Percentiles rank a stretch among this genome's conserved stretches.
phyloP scores from a whole-genome alignment of 306 rosid genomes.

The Mimosa pudica region DNA sequence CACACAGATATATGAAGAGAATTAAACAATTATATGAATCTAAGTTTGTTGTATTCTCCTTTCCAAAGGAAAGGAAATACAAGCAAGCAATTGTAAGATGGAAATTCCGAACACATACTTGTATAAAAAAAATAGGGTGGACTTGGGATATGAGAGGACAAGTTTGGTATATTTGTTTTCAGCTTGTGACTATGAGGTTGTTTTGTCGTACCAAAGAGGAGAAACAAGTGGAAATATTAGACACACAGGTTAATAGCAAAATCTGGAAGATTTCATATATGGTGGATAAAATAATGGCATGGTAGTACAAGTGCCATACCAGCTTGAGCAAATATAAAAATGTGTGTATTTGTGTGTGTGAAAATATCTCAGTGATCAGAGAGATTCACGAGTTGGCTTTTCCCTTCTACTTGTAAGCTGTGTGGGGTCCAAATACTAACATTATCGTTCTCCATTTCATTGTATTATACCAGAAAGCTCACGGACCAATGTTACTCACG shows the following conservation, averaged over 20 bases:
- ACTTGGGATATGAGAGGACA: neutral
- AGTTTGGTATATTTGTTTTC: neutral
- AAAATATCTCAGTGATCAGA: neutral
- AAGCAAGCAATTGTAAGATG: neutral
- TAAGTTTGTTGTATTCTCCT: neutral
- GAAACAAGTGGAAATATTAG: conserved; percentile 32
- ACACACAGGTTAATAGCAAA: neutral
- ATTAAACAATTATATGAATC: too few species aligned
- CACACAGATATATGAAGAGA: neutral
- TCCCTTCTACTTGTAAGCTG: conserved; percentile 6
- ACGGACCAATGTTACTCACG: conserved; percentile 39
- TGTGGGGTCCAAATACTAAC: conserved; percentile 22
- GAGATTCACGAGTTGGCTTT: conserved; percentile 18
- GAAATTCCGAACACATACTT: neutral
- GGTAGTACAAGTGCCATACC: neutral
- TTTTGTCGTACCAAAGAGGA: neutral
- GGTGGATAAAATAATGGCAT: conserved; percentile 15
- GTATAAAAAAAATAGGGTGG: neutral
- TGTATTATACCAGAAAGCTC: conserved; percentile 33
- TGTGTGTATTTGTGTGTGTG: neutral
- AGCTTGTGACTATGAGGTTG: neutral
- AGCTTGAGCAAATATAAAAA: neutral
- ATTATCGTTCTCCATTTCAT: conserved; percentile 2
- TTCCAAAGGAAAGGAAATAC: neutral
- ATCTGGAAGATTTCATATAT: neutral